phyloP scores from a whole-genome alignment of 2,329 filamentous ascomycete genomes.

The Sporothrix schenckii region DNA sequence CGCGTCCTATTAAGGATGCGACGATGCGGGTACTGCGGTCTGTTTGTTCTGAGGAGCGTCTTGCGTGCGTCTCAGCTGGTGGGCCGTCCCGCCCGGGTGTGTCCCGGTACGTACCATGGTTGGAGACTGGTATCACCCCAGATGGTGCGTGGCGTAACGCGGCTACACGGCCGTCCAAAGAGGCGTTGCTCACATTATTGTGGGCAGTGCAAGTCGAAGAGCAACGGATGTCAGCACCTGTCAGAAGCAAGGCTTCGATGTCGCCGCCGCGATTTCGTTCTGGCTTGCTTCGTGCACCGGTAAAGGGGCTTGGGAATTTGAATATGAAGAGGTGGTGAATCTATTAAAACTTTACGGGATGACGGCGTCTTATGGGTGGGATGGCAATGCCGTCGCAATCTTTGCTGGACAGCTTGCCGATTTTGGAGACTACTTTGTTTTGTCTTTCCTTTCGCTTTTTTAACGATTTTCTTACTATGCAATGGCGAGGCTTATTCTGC shows the following conservation, averaged over 20 bases:
- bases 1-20: conserved; percentile 74
- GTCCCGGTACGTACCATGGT: conserved; percentile 40
- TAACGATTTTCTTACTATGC: conserved; percentile 17
- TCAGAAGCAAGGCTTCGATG: background rate
- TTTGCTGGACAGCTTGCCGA: background rate
- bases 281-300: background rate
- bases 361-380: too few species aligned
- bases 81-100: conserved; percentile 41
- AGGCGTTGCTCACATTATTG: conserved; percentile 53
- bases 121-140: conserved; percentile 38
- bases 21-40: conserved; percentile 74
- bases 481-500: background rate
- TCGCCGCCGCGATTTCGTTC: background rate
- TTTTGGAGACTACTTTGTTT: background rate
- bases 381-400: background rate
- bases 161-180: conserved; percentile 51
- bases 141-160: conserved; percentile 43
- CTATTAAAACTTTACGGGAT: background rate
- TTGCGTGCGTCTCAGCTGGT: conserved; percentile 51
- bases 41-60: conserved; percentile 59
- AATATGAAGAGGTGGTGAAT: background rate
- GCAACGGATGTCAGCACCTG: conserved; percentile 42
- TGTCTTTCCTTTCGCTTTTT: conserved; percentile 2
- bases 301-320: background rate
- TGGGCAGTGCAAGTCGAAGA: conserved; percentile 53